phyloP scores from a whole-genome alignment of 768 basidiomycete genomes.

The Cantharellus anzutake region DNA sequence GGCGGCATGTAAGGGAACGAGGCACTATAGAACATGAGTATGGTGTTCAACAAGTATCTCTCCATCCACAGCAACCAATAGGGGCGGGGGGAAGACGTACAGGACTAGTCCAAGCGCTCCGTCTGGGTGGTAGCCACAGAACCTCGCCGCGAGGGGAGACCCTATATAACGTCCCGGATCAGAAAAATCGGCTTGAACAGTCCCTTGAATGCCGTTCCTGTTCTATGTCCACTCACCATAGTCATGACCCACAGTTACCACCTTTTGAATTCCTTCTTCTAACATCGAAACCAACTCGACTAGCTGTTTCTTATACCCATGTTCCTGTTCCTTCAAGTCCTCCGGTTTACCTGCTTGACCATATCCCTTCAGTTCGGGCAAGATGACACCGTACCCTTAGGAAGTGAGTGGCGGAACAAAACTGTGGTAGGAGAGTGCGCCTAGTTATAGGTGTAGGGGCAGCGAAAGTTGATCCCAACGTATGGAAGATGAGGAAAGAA shows the following conservation, averaged over 20 bases:
- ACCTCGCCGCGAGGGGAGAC: not conserved
- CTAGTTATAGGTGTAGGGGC: not conserved
- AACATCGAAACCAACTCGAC: constrained; percentile 47
- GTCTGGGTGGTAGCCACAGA: not conserved
- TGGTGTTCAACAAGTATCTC: too few species aligned
- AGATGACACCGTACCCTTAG: constrained; percentile 42
- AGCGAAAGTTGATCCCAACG: too few species aligned
- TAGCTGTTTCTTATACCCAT: constrained; percentile 38
- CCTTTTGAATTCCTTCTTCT: constrained; percentile 19
- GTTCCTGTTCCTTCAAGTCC: constrained; percentile 25
- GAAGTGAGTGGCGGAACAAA: not conserved
- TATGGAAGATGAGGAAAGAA: not conserved
- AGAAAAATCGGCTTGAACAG: too few species aligned
- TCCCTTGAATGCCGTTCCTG: too few species aligned
- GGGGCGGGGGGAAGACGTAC: not conserved
- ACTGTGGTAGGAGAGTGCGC: not conserved
- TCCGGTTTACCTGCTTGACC: constrained; percentile 42
- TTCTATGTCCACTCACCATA: constrained; percentile 31
- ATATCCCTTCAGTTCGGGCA: constrained; percentile 34
- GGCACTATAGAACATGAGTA: not conserved
- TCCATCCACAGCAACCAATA: too few species aligned
- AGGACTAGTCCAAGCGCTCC: not conserved
- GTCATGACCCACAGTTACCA: constrained; percentile 55
- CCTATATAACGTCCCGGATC: not conserved
- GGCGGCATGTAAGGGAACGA: not conserved